These are phyloP conservation scores for Anacardium occidentale DNA, from an alignment of 345 rosid genomes.

Conservation along the genomic window DNA sequence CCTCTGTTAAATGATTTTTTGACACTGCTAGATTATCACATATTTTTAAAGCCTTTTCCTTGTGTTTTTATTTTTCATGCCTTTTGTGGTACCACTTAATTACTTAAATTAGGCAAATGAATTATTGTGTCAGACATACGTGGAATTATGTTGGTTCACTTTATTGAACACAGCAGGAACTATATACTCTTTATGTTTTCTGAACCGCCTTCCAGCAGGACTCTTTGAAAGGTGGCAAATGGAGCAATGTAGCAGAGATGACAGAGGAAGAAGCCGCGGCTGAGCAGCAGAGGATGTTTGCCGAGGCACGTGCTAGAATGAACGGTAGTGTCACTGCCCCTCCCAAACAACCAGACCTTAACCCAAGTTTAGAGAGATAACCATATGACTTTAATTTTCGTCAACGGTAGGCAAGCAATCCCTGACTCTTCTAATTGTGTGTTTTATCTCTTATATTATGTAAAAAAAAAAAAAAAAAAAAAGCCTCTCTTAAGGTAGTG, in stretches of 20 bases:
- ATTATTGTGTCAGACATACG: not conserved
- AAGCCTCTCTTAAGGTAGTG: conserved; percentile 37
- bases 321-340: conserved; percentile 60
- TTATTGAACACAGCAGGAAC: not conserved
- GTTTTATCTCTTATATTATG: conserved; percentile 36
- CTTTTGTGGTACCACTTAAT: not conserved
- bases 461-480: conserved; percentile 23
- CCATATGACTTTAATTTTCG: conserved; percentile 26
- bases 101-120: not conserved
- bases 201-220: conserved; percentile 69
- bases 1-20: not conserved
- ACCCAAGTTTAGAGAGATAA: conserved; percentile 67
- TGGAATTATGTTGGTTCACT: not conserved
- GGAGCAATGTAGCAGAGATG: conserved; percentile 86
- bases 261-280: conserved; percentile 96
- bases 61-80: not conserved
- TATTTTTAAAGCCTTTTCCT: not conserved
- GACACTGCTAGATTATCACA: not conserved
- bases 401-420: conserved; percentile 45
- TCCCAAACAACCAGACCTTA: conserved; percentile 68
- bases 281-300: conserved; percentile 99
- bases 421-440: conserved; percentile 32
- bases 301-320: conserved; percentile 99
- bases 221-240: conserved; percentile 81
- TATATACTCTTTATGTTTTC: conserved; percentile 13